Evolutionary conservation across 345 rosid genomes (phyloP).

Genomic region (Trapa incisa): DNA sequence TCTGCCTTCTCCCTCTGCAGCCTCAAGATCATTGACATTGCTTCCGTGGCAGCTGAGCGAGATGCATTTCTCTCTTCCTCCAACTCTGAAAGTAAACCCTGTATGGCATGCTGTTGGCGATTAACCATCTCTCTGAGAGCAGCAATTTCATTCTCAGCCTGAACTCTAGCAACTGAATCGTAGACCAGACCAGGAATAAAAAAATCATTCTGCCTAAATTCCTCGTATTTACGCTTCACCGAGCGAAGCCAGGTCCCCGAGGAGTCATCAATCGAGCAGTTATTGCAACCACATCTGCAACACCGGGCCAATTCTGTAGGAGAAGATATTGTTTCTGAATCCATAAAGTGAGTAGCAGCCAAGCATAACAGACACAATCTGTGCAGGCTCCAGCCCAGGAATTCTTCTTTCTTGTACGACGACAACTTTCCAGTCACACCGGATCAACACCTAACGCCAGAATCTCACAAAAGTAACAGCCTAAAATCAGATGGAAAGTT

Average conservation of each 20-base stretch:
- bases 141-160: constrained; percentile 62
- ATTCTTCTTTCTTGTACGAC: background rate
- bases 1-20: constrained; percentile 96
- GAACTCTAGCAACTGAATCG: constrained; percentile 47
- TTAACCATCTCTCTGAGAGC: constrained; percentile 62
- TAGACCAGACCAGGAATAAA: constrained; percentile 40
- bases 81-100: constrained; percentile 50
- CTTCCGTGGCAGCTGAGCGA: constrained; percentile 81
- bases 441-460: background rate
- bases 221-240: constrained; percentile 61
- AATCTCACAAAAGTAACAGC: background rate
- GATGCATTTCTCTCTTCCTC: constrained; percentile 95
- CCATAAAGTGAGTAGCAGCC: constrained; percentile 33
- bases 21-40: constrained; percentile 93
- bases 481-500: background rate
- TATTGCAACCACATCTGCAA: constrained; percentile 47
- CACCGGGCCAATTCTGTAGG: constrained; percentile 28
- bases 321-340: constrained; percentile 28
- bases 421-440: background rate
- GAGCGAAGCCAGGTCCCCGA: constrained; percentile 46
- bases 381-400: background rate
- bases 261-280: constrained; percentile 21
- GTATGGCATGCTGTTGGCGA: constrained; percentile 64
- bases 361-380: constrained; percentile 7
- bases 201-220: constrained; percentile 38